Evolutionary conservation across 352 stramenopile genomes (phyloP), one percentile per base, ranked within the genome.

Genomic region (Phytophthora meadii): DNA sequence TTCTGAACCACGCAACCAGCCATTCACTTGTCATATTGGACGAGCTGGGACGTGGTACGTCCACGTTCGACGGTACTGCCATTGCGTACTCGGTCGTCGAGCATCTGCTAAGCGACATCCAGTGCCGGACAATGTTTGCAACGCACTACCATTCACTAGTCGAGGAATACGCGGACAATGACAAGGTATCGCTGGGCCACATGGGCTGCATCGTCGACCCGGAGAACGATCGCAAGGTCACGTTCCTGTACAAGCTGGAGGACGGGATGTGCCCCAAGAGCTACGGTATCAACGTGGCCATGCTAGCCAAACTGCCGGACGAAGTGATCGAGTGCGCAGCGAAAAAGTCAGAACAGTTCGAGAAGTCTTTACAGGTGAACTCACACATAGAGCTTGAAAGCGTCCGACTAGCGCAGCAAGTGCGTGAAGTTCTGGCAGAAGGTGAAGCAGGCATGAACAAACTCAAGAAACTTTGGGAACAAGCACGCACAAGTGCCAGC

Each of bases 281-380:
- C 57, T 99, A 99, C 77, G 98, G 98, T 55, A 94, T 99, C 64
- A 99, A 99, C 74, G 98, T 99, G 8, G 98, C 98, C 8, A 94
- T 98, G 73, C 84, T 99, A 15, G 98, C 98, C 9, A 94, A 96
- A 52, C 87, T 99, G 4, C 98, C 98, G 0, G 80, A 98, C 40
- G 84, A 98, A 70, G 97, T 99, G 37, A 86, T 99, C 34, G 70
- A 93, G 19, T 92, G 90, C 37, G 97, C 97, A 0, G 93, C 90
- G 19, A 83, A 82, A 52, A 96, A 98, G 49, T 98, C 90, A 60
- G 75, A 87, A 44, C 87, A 97, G 56, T 99, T 99, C 61, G 87
- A 95, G 65, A 61, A 74, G 2, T 90, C 84, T 8, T 74, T 95
- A 27, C 81, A 91, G 52, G 66, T 53, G 1, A 79, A 76, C 40